phyloP scores from a whole-genome alignment of 345 rosid genomes.

The Schrenkiella parvula region DNA sequence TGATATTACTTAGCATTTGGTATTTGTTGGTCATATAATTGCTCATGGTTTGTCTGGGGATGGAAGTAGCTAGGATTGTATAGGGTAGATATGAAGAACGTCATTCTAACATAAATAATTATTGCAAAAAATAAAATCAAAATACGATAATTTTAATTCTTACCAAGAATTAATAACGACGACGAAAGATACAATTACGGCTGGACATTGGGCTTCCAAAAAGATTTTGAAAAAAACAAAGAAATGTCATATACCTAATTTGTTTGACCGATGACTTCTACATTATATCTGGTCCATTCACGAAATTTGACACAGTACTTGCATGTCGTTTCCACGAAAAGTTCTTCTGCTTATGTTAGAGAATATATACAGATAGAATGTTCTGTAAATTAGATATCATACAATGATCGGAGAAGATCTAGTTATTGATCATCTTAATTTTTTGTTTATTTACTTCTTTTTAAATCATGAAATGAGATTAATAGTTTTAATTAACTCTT shows the following conservation, averaged over 20 bases:
- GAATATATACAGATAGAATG: neutral
- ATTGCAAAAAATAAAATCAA: neutral
- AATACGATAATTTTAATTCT: constrained; percentile 9
- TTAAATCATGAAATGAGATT: neutral
- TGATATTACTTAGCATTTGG: constrained; percentile 7
- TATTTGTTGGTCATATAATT: constrained; percentile 19
- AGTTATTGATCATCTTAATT: neutral
- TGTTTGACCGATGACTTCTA: constrained; percentile 26
- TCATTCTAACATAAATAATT: constrained; percentile 2
- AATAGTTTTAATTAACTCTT: neutral
- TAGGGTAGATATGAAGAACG: constrained; percentile 28
- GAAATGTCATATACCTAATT: constrained; percentile 26
- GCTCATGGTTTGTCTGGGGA: constrained; percentile 25
- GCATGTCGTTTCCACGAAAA: constrained; percentile 9
- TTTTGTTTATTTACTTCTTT: neutral
- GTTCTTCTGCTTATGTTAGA: neutral
- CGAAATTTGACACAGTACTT: constrained; percentile 20
- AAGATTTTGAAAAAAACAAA: neutral
- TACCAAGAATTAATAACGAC: constrained; percentile 14
- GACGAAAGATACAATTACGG: constrained; percentile 29
- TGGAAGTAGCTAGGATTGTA: constrained; percentile 23
- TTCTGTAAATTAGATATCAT: neutral
- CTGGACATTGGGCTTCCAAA: constrained; percentile 19
- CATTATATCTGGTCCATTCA: constrained; percentile 16
- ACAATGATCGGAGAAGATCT: neutral